phyloP scores from a whole-genome alignment of 306 rosid genomes.

The Acacia confusa region DNA sequence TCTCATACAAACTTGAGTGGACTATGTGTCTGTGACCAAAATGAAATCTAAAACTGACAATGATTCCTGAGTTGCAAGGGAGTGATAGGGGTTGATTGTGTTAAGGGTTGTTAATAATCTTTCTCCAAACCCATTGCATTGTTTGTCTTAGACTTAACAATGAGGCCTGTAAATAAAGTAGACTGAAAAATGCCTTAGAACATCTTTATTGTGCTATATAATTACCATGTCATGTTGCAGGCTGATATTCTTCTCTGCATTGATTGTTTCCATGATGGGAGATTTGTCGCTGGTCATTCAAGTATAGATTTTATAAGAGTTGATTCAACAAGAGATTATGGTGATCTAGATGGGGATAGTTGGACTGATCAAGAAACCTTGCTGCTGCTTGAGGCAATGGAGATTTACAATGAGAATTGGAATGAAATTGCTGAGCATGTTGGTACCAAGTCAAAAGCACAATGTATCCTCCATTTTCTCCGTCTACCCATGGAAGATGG shows the following conservation, averaged over 20 bases:
- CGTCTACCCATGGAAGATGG: constrained; percentile 95
- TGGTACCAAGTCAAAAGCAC: constrained; percentile 95
- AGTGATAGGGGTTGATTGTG: not conserved
- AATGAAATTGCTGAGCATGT: constrained; percentile 93
- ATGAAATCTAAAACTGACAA: constrained; percentile 20
- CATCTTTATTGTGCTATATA: constrained; percentile 22
- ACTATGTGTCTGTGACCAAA: constrained; percentile 22
- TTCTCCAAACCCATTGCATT: constrained; percentile 4
- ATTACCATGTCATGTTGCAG: constrained; percentile 52
- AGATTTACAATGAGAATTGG: constrained; percentile 90
- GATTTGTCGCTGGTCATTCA: constrained; percentile 83
- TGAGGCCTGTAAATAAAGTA: constrained; percentile 21
- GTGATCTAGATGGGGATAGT: constrained; percentile 80
- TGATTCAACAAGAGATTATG: constrained; percentile 72
- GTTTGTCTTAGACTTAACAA: not conserved
- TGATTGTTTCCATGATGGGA: constrained; percentile 91
- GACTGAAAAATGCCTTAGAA: constrained; percentile 15
- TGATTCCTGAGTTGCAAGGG: constrained; percentile 13
- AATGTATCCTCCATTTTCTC: constrained; percentile 96
- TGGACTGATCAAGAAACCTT: constrained; percentile 99
- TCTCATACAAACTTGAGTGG: not conserved
- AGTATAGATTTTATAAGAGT: constrained; percentile 74
- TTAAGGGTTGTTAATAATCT: constrained; percentile 1
- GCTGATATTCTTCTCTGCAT: constrained; percentile 79
- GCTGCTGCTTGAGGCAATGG: constrained; percentile 91